These are phyloP conservation scores for Epichloe gansuensis DNA, from an alignment of 2,329 filamentous ascomycete genomes.

Conservation along the genomic window DNA sequence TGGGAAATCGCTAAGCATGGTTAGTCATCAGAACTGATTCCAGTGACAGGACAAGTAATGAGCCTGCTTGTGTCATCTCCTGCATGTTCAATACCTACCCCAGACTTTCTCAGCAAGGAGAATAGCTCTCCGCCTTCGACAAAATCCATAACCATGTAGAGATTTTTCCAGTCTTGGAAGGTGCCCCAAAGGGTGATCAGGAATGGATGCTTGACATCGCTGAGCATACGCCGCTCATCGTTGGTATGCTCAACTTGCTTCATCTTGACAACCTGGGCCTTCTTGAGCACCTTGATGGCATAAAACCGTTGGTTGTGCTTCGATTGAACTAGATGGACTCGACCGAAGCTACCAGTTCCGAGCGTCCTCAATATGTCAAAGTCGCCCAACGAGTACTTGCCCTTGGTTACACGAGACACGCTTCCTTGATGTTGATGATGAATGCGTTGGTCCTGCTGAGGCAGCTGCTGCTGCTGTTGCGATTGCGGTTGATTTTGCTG, in stretches of 20 bases:
- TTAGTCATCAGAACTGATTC: background rate
- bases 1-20: conserved; percentile 73
- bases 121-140: conserved; percentile 97
- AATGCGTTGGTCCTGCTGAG: conserved; percentile 15
- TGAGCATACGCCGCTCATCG: conserved; percentile 90
- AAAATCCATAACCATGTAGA: conserved; percentile 99
- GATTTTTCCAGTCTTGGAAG: conserved; percentile 86
- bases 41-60: background rate
- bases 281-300: conserved; percentile 96
- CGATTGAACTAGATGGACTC: conserved; percentile 92
- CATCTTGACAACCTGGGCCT: conserved; percentile 98
- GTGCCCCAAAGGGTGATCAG: conserved; percentile 97
- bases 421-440: conserved; percentile 22
- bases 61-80: background rate
- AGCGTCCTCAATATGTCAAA: conserved; percentile 85
- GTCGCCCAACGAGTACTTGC: conserved; percentile 89
- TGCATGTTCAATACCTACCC: conserved; percentile 37
- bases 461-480: conserved; percentile 16
- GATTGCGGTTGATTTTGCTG: conserved; percentile 15
- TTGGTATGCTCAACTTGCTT: conserved; percentile 99
- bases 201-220: conserved; percentile 95
- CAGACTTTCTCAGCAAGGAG: conserved; percentile 86
- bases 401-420: conserved; percentile 64
- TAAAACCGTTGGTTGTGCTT: conserved; percentile 98
- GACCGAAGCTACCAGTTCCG: conserved; percentile 91